These are phyloP conservation scores for Porphyra umbilicalis DNA, from an alignment of 31 red algal species.

Conservation along the genomic window DNA sequence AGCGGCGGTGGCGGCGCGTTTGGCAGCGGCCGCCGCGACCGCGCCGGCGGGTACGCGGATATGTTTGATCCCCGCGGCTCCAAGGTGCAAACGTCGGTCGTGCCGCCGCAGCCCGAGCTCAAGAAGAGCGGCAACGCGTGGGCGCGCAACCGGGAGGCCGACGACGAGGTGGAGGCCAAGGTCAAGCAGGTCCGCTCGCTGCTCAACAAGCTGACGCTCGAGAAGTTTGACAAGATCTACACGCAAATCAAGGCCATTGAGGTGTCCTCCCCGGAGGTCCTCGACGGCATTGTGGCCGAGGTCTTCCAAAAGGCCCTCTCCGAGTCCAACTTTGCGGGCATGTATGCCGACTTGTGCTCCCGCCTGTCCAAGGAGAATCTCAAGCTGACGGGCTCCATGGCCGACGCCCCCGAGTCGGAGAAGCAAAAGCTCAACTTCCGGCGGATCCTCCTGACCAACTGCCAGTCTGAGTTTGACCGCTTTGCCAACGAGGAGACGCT, in stretches of 20 bases:
- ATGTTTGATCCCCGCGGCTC: background rate
- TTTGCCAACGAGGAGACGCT: constrained; percentile 24
- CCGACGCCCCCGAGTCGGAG: constrained; percentile 16
- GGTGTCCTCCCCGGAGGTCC: constrained; percentile 49
- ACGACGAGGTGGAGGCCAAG: constrained; percentile 72
- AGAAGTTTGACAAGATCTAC: constrained; percentile 97
- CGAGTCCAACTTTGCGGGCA: constrained; percentile 81
- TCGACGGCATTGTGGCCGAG: constrained; percentile 75
- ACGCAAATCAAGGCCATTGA: constrained; percentile 85
- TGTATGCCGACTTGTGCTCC: constrained; percentile 95
- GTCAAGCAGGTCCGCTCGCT: constrained; percentile 76
- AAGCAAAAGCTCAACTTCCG: constrained; percentile 56
- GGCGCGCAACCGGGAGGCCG: constrained; percentile 56
- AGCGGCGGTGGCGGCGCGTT: background rate
- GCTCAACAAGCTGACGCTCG: constrained; percentile 97
- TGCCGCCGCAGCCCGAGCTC: constrained; percentile 9
- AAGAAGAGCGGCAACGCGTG: constrained; percentile 74
- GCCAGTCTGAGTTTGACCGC: constrained; percentile 80
- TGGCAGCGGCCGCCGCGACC: background rate
- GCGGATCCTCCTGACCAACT: constrained; percentile 76
- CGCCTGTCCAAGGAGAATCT: constrained; percentile 36
- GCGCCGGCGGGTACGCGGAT: background rate
- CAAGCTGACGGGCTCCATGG: constrained; percentile 22
- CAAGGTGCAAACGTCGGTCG: background rate
- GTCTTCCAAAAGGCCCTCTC: constrained; percentile 95